Conservation (phyloP, 2,329 filamentous ascomycete species). For the Fusarium mundagurra region DNA sequence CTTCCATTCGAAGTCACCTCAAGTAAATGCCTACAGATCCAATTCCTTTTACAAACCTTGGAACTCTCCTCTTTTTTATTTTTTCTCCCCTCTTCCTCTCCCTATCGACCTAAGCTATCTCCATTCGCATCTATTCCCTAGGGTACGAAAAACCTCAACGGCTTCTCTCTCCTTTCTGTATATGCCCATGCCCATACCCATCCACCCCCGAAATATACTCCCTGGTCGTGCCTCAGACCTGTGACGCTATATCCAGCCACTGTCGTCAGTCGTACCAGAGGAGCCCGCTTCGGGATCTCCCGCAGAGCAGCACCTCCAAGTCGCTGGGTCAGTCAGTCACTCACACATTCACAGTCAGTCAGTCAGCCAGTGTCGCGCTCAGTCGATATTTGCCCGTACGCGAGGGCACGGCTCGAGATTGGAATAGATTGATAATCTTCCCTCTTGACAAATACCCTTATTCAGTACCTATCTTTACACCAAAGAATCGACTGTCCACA, state of each 20-base stretch:
- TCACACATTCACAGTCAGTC: background rate
- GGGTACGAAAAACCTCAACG: background rate
- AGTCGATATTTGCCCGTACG: slow-evolving; percentile 2
- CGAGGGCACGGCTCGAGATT: background rate
- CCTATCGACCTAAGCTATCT: background rate
- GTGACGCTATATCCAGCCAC: slow-evolving; percentile 41
- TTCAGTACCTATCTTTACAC: background rate
- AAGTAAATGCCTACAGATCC: background rate
- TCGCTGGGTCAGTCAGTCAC: background rate
- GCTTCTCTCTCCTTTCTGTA: background rate
- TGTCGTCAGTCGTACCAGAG: slow-evolving; percentile 43
- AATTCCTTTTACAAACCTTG: background rate
- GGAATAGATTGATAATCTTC: background rate
- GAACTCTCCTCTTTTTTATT: background rate
- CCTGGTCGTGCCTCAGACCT: slow-evolving; percentile 22
- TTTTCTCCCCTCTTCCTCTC: background rate
- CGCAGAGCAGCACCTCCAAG: slow-evolving; percentile 29
- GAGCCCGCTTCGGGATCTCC: slow-evolving; percentile 41
- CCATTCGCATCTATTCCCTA: background rate
- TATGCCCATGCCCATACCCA: background rate
- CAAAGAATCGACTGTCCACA: background rate
- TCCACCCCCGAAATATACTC: slow-evolving; percentile 18
- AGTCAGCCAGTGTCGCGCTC: slow-evolving; percentile 12
- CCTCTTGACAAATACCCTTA: background rate
- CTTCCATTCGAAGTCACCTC: background rate